Evolutionary conservation across 2,329 filamentous ascomycete species (phyloP).

Genomic region (Penicillium sp.): DNA sequence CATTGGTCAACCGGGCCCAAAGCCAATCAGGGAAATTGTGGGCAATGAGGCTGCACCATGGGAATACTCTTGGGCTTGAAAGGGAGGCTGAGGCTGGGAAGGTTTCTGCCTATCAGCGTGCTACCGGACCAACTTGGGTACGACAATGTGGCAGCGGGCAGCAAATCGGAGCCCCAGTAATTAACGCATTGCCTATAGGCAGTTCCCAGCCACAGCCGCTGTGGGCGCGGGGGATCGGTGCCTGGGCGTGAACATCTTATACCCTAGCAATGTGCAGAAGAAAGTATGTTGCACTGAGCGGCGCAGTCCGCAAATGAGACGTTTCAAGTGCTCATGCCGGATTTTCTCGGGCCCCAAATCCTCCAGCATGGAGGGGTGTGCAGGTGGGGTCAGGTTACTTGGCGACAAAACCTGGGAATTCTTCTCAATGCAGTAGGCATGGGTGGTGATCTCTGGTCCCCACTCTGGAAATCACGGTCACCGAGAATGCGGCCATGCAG

Average conservation of each 20-base stretch:
- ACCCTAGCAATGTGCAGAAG: no score
- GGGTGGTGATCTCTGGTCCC: slow-evolving; percentile 8
- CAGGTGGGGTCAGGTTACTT: slow-evolving; percentile 9
- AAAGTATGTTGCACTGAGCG: not conserved
- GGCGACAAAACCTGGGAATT: slow-evolving; percentile 7
- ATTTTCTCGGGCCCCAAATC: slow-evolving; percentile 7
- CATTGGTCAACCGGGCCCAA: slow-evolving; percentile 3
- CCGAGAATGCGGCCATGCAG: not conserved
- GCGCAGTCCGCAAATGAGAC: not conserved
- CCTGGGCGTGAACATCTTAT: slow-evolving; percentile 7
- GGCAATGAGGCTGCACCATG: slow-evolving; percentile 3
- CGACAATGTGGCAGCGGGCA: not conserved
- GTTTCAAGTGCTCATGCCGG: not conserved
- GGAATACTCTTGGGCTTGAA: not conserved
- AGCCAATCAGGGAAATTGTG: slow-evolving; percentile 5
- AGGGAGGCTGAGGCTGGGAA: not conserved
- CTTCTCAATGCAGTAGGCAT: slow-evolving; percentile 10
- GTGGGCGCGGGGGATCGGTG: slow-evolving; percentile 18
- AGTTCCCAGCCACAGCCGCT: slow-evolving; percentile 16
- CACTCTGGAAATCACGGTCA: not conserved
- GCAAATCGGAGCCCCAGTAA: slow-evolving; percentile 3
- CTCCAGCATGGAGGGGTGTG: slow-evolving; percentile 13
- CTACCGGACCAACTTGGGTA: not conserved
- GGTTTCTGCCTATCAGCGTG: no score
- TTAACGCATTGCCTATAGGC: not conserved